Percentiles rank a stretch among this genome's conserved stretches.
phyloP scores from a whole-genome alignment of 2,329 filamentous ascomycete genomes.

The Cladosporium sp. region DNA sequence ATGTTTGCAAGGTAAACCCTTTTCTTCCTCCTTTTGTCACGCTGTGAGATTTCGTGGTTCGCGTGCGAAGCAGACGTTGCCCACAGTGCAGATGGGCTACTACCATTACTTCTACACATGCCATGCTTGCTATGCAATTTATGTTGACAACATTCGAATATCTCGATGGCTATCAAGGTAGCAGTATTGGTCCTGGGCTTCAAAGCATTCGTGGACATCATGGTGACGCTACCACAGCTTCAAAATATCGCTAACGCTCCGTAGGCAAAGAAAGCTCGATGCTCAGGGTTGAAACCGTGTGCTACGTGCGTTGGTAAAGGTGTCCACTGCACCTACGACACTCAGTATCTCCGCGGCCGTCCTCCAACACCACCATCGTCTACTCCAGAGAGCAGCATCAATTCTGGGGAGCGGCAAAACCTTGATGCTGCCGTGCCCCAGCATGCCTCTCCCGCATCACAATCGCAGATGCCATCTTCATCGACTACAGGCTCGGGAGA shows the following conservation, averaged over 20 bases:
- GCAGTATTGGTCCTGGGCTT: neutral
- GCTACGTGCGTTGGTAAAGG: slow-evolving; percentile 32
- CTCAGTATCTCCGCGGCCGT: slow-evolving; percentile 47
- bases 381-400: slow-evolving; percentile 8
- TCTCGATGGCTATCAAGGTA: too few species aligned
- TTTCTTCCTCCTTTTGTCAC: neutral
- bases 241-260: neutral
- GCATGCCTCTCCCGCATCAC: neutral
- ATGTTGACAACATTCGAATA: too few species aligned
- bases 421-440: neutral
- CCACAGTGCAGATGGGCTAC: neutral
- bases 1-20: slow-evolving; percentile 10
- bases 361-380: slow-evolving; percentile 41
- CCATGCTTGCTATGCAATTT: too few species aligned
- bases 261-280: slow-evolving; percentile 38
- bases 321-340: slow-evolving; percentile 46
- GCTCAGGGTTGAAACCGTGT: slow-evolving; percentile 41
- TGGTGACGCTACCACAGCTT: too few species aligned
- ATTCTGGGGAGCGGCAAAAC: neutral
- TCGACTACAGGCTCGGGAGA: neutral
- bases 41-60: neutral
- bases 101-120: too few species aligned
- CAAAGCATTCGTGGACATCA: too few species aligned
- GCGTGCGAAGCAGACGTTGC: neutral
- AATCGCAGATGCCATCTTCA: neutral